Conservation (phyloP, 371 early-diverging fungal species). For the Sporodiniella umbellata region DNA sequence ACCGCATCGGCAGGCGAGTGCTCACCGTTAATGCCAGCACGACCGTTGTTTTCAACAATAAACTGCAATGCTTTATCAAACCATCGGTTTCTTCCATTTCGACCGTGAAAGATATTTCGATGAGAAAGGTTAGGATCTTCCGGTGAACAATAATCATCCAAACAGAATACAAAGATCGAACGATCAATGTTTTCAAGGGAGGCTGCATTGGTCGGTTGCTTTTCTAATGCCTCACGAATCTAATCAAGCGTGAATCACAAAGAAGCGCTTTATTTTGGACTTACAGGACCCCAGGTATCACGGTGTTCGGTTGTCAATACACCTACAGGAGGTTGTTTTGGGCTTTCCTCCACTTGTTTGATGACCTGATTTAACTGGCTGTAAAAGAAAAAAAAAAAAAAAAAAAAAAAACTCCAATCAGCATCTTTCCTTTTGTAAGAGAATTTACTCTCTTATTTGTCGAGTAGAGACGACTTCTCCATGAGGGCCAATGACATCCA, state of each 20-base stretch:
- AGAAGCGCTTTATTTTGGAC: not conserved
- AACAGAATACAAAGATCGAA: conserved; percentile 80
- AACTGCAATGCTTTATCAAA: conserved; percentile 93
- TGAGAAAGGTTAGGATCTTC: conserved; percentile 62
- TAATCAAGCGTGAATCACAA: not conserved
- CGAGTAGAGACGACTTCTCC: conserved; percentile 66
- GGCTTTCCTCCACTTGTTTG: conserved; percentile 52
- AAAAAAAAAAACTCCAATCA: not conserved
- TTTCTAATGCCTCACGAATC: conserved; percentile 36
- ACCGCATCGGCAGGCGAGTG: conserved; percentile 93
- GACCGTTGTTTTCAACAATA: conserved; percentile 81
- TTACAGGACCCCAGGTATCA: conserved; percentile 70
- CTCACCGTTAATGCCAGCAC: conserved; percentile 94
- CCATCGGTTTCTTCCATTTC: conserved; percentile 86
- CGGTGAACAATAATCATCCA: conserved; percentile 74
- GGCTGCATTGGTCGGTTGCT: conserved; percentile 46
- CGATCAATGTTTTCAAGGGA: conserved; percentile 71
- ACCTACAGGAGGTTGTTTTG: conserved; percentile 64
- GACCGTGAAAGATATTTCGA: conserved; percentile 76
- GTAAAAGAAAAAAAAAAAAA: too few species aligned
- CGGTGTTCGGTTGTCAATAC: conserved; percentile 82
- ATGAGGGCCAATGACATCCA: conserved; percentile 67
- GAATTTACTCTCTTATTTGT: conserved; percentile 58
- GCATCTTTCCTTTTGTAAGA: too few species aligned
- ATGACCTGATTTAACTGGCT: conserved; percentile 66